Evolutionary conservation across 2,329 filamentous ascomycete genomes (phyloP).

Genomic region (Xylariales sp.): DNA sequence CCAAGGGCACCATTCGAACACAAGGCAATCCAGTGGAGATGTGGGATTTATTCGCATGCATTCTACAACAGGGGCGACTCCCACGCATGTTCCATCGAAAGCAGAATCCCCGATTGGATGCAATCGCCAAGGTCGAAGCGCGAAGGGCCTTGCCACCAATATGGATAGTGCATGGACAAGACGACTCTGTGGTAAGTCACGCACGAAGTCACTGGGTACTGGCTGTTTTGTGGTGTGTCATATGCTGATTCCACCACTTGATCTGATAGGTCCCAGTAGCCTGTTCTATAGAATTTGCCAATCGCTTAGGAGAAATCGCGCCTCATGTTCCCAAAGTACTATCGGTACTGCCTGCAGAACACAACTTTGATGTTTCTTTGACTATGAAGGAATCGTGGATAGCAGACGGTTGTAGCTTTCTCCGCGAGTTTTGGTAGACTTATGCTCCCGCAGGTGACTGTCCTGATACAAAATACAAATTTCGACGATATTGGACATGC

Average conservation of each 20-base stretch:
- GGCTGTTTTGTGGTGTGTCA: no score
- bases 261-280: neutral
- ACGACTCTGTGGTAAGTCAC: slow-evolving; percentile 6
- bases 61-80: slow-evolving; percentile 3
- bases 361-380: neutral
- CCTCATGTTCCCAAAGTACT: neutral
- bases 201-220: no score
- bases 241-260: no score
- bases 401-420: neutral
- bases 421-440: neutral
- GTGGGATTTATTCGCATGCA: slow-evolving; percentile 4
- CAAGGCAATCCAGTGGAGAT: slow-evolving; percentile 3
- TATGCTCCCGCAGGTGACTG: no score
- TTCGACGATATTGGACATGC: no score
- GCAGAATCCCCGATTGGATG: slow-evolving; percentile 2
- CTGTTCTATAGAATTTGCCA: neutral
- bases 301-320: neutral
- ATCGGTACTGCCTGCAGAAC: neutral
- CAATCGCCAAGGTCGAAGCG: neutral
- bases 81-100: slow-evolving; percentile 2
- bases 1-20: slow-evolving; percentile 1
- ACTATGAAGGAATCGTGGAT: neutral
- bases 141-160: slow-evolving; percentile 1
- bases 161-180: slow-evolving; percentile 3
- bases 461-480: no score